Base-by-base conservation (phyloP, 495 filamentous ascomycete genomes). In the Evernia prunastri region DNA sequence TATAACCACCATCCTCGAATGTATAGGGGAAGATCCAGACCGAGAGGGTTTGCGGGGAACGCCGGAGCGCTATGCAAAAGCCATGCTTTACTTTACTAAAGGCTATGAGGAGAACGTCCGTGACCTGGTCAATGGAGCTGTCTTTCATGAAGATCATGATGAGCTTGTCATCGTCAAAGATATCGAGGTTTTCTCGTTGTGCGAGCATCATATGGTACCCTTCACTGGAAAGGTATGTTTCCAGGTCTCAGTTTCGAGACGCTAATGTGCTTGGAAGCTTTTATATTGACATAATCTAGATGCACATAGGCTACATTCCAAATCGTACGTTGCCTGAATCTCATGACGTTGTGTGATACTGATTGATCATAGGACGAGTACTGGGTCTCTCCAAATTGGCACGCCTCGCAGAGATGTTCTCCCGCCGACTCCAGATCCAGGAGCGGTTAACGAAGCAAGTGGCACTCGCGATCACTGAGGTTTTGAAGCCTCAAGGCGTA, bases 221-320 rank as follows among this genome's bases (percentile, higher is more conserved):
- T 98, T 98, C 72, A 92, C 83, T 11, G 95, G 94, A 64, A 96
- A 93, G 85, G 89, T 91, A 37, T 40, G 65, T 27, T 42, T 27
- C 56, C 36, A 12, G 20, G 11, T 47, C 39, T 51, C 42, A n/a
- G 40, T 57, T 29, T 31, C 18, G 18, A 31, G 51, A 33, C 51
- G 10, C 29, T 18, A 8, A 4, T 33, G 4, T 31, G 51, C 27
- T 33, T 33, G 29, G 51, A 13, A 12, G 11, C 13, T 20, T 33
- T 33, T 33, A 40, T 63, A 60, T 69, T 72, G 39, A 64, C 63
- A 15, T 25, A 12, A 60, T 45, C 9, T 60, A 91, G 88, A 96
- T 98, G 90, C 94, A 97, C 78, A 97, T 98, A 69, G 95, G 94
- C 36, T 98, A 97, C 72, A 97, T 98, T 63, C 94, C 94, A 27